These are phyloP conservation scores for Rehmannia glutinosa DNA, from an alignment of 257 asterid genomes.

Conservation along the genomic window DNA sequence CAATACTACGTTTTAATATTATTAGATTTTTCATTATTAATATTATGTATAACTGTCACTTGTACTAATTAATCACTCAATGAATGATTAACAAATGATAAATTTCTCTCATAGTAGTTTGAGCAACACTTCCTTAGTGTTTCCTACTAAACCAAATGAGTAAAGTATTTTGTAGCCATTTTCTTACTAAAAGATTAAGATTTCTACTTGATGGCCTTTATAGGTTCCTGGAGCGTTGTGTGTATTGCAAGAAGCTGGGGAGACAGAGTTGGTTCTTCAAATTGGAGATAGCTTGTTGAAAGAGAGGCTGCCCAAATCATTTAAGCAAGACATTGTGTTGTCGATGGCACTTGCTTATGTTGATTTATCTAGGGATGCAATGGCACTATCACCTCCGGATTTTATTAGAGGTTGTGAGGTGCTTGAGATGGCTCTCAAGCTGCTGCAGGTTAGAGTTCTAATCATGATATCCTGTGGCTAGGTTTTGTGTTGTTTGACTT, in stretches of 20 bases:
- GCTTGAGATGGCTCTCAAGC: slow-evolving; percentile 87
- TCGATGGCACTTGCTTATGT: slow-evolving; percentile 93
- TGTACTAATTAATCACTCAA: neutral
- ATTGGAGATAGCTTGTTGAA: slow-evolving; percentile 81
- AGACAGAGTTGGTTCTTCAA: slow-evolving; percentile 77
- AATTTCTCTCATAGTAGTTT: neutral
- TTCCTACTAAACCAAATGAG: neutral
- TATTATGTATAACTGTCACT: neutral
- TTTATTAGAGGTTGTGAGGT: slow-evolving; percentile 79
- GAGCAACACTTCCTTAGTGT: neutral
- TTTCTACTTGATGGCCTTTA: neutral
- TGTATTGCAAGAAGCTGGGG: slow-evolving; percentile 95
- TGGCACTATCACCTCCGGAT: slow-evolving; percentile 85
- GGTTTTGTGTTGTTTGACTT: neutral
- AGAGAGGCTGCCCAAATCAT: slow-evolving; percentile 85
- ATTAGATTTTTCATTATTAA: neutral
- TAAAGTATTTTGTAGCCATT: neutral
- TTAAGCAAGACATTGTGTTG: slow-evolving; percentile 90
- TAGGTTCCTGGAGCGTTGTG: slow-evolving; percentile 94
- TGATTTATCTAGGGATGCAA: slow-evolving; percentile 90
- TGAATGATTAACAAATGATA: neutral
- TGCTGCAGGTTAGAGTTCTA: slow-evolving; percentile 64
- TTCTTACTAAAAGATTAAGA: neutral
- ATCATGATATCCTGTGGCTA: neutral
- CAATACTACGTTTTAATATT: neutral